Evolutionary conservation across 768 basidiomycete genomes (phyloP).

Genomic region (Imleria badia): DNA sequence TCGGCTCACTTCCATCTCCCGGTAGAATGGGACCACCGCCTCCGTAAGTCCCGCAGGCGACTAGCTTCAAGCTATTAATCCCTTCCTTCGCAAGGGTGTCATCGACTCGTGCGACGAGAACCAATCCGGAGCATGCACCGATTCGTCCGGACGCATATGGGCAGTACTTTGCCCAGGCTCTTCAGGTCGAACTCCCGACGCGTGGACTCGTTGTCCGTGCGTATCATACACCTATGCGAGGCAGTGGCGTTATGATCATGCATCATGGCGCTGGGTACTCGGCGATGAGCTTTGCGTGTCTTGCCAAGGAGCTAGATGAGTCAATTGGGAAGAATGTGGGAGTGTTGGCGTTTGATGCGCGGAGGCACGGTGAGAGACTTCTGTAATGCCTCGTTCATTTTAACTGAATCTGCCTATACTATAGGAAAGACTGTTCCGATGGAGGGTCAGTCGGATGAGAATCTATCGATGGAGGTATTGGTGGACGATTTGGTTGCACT

Average conservation of each 20-base stretch:
- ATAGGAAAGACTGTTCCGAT: slow-evolving; percentile 29
- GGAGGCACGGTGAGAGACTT: slow-evolving; percentile 75
- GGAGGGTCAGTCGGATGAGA: slow-evolving; percentile 21
- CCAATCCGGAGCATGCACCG: slow-evolving; percentile 68
- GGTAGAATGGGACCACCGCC: slow-evolving; percentile 59
- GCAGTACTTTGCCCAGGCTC: slow-evolving; percentile 75
- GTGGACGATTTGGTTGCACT: slow-evolving; percentile 73
- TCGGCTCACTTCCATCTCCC: slow-evolving; percentile 57
- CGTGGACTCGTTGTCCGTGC: slow-evolving; percentile 69
- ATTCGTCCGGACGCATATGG: slow-evolving; percentile 59
- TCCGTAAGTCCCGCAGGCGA: slow-evolving; percentile 44
- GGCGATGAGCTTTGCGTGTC: slow-evolving; percentile 84
- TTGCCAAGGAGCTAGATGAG: slow-evolving; percentile 75
- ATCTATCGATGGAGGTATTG: slow-evolving; percentile 69
- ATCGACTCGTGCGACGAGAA: slow-evolving; percentile 27
- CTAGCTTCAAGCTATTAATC: slow-evolving; percentile 17
- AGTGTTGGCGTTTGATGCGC: slow-evolving; percentile 76
- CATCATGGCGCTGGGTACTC: slow-evolving; percentile 96
- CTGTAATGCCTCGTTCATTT: neutral
- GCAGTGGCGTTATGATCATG: slow-evolving; percentile 75
- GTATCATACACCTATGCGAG: slow-evolving; percentile 75
- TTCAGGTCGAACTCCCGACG: slow-evolving; percentile 67
- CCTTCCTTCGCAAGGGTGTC: slow-evolving; percentile 27
- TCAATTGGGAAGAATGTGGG: slow-evolving; percentile 72
- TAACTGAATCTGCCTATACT: neutral